Evolutionary conservation across 2,329 filamentous ascomycete species (phyloP).

Genomic region (Coleophoma crateriformis): DNA sequence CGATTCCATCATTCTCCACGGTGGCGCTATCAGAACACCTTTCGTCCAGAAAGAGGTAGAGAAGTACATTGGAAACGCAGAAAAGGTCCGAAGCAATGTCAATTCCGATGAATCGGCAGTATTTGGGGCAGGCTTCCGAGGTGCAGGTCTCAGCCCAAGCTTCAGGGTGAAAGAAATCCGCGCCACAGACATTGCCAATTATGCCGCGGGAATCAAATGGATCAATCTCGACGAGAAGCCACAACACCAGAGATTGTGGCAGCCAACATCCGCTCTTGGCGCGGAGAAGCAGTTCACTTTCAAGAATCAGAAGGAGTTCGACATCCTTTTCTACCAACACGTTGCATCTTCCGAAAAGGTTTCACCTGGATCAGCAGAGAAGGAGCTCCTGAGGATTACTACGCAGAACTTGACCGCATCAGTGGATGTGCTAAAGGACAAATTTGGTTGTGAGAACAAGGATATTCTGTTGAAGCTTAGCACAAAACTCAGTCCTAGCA

Average conservation of each 20-base stretch:
- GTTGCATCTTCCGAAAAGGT: conserved; percentile 41
- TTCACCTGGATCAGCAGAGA: conserved; percentile 42
- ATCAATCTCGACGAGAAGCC: conserved; percentile 61
- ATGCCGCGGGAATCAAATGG: conserved; percentile 73
- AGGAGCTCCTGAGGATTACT: conserved; percentile 58
- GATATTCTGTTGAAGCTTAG: conserved; percentile 78
- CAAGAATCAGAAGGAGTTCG: conserved; percentile 76
- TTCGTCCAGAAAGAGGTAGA: conserved; percentile 91
- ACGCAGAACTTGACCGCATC: conserved; percentile 85
- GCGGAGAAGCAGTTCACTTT: conserved; percentile 80
- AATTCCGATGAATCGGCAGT: conserved; percentile 96
- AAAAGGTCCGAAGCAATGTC: conserved; percentile 87
- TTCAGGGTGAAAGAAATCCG: conserved; percentile 98
- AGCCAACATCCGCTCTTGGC: conserved; percentile 68
- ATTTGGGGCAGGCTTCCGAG: conserved; percentile 92
- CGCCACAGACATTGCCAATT: conserved; percentile 69
- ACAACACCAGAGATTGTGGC: conserved; percentile 79
- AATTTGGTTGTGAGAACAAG: conserved; percentile 63
- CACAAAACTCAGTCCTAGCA: conserved; percentile 63
- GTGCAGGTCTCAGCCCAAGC: conserved; percentile 83
- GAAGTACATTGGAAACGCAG: conserved; percentile 60
- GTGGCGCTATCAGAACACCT: conserved; percentile 83
- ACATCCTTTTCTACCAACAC: conserved; percentile 74
- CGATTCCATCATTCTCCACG: conserved; percentile 88
- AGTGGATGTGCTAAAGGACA: conserved; percentile 71